Conservation (phyloP, 1,139 yeast species). For the Yamadazyma taylorii region DNA sequence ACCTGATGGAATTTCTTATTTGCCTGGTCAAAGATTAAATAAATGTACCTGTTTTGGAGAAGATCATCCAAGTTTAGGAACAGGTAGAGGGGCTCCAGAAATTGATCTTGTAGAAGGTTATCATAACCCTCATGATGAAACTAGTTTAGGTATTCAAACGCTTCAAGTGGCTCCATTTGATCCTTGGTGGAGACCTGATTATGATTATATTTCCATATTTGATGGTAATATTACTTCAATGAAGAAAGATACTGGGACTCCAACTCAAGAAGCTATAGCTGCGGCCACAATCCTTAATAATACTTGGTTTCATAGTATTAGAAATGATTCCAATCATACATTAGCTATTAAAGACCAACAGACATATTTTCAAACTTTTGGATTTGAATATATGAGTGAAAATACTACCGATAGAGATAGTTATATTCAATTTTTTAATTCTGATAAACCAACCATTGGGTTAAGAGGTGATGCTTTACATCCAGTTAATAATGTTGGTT, state of each 20-base stretch:
- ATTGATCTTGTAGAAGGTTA: conserved; percentile 34
- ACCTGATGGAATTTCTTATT: conserved; percentile 29
- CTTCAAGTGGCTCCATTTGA: conserved; percentile 36
- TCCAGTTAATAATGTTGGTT: conserved; percentile 27
- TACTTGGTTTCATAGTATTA: conserved; percentile 23
- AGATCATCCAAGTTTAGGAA: conserved; percentile 32
- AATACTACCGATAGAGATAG: conserved; percentile 18
- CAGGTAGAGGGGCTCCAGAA: conserved; percentile 36
- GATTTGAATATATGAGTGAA: conserved; percentile 26
- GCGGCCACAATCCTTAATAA: conserved; percentile 23
- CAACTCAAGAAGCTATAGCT: conserved; percentile 32
- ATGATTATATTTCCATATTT: conserved; percentile 23
- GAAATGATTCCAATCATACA: conserved; percentile 11
- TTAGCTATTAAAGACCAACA: conserved; percentile 3
- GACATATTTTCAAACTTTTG: conserved; percentile 23
- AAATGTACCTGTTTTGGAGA: conserved; percentile 26
- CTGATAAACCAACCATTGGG: conserved; percentile 21
- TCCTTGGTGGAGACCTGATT: conserved; percentile 36
- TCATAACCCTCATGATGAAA: conserved; percentile 18
- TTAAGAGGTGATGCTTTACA: conserved; percentile 27
- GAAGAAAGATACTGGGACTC: conserved; percentile 31
- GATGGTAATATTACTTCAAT: conserved; percentile 22
- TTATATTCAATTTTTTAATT: conserved; percentile 26
- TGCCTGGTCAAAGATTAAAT: conserved; percentile 32
- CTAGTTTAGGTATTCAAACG: conserved; percentile 28